Conservation (phyloP, 2,329 filamentous ascomycete genomes). For the Colletotrichum sp. region DNA sequence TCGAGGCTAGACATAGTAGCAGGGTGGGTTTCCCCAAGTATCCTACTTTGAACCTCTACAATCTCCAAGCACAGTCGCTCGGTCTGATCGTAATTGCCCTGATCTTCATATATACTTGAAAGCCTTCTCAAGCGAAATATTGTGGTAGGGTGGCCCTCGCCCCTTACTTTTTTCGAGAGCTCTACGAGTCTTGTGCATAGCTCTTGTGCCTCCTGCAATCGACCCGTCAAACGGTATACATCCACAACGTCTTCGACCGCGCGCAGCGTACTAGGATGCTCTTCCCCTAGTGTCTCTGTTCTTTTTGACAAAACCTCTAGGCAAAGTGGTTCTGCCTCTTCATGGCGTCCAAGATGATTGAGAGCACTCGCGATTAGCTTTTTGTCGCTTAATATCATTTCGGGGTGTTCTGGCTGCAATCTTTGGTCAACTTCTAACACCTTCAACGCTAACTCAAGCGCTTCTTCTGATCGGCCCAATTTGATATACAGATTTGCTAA, state of each 20-base stretch:
- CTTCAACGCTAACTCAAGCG: rapidly evolving
- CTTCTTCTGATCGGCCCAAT: not conserved
- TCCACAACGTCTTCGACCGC: not conserved
- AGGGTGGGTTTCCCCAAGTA: rapidly evolving
- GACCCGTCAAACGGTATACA: rapidly evolving
- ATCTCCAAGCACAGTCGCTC: not conserved
- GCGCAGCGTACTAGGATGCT: not conserved
- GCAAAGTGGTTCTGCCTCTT: not conserved
- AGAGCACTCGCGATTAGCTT: rapidly evolving
- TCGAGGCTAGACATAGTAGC: rapidly evolving
- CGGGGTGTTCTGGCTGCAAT: rapidly evolving
- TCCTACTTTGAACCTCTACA: rapidly evolving
- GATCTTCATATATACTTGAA: rapidly evolving
- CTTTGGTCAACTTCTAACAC: not conserved
- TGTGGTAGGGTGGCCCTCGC: no score
- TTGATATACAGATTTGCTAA: no score
- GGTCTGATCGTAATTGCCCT: not conserved
- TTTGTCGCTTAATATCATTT: rapidly evolving
- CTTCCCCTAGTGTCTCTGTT: not conserved
- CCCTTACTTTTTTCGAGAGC: not conserved
- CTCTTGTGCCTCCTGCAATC: not conserved
- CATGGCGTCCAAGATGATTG: rapidly evolving
- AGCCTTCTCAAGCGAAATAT: rapidly evolving
- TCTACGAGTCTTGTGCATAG: not conserved
- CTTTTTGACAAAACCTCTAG: not conserved